Conservation (phyloP, 495 filamentous ascomycete genomes). For the Pseudomonodictys pantanalensis region DNA sequence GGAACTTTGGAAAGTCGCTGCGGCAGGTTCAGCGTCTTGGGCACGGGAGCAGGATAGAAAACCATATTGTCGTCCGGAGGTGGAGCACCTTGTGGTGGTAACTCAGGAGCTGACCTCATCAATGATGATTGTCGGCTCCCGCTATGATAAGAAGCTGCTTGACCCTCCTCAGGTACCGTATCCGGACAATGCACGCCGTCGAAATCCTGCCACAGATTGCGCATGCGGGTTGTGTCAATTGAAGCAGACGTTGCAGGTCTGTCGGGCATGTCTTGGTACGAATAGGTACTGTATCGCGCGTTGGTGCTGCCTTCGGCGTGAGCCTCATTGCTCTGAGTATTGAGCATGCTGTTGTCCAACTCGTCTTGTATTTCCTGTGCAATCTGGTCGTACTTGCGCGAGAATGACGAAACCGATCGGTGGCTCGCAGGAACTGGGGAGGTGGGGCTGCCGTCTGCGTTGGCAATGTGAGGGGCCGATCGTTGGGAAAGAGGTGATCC, state of each 20-base stretch:
- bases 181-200: slow-evolving; percentile 82
- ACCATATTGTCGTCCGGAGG: slow-evolving; percentile 73
- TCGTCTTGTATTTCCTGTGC: slow-evolving; percentile 31
- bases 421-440: slow-evolving; percentile 36
- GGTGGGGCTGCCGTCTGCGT: slow-evolving; percentile 6
- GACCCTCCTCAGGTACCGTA: slow-evolving; percentile 39
- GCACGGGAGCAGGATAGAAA: slow-evolving; percentile 93
- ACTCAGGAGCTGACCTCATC: slow-evolving; percentile 44
- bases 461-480: slow-evolving; percentile 27
- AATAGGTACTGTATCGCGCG: background rate
- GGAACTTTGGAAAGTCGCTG: slow-evolving; percentile 78
- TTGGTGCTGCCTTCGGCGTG: background rate
- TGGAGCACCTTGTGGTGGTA: slow-evolving; percentile 44
- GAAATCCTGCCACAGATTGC: slow-evolving; percentile 78
- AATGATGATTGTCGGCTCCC: slow-evolving; percentile 41
- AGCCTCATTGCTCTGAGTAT: background rate
- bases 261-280: slow-evolving; percentile 36
- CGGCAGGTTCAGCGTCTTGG: slow-evolving; percentile 87
- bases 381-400: slow-evolving; percentile 32
- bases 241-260: slow-evolving; percentile 55
- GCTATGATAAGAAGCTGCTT: slow-evolving; percentile 27
- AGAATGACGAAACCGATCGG: slow-evolving; percentile 38
- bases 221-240: slow-evolving; percentile 62
- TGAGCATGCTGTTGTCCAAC: slow-evolving; percentile 12
- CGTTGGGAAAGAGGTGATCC: slow-evolving; percentile 12